Conservation (phyloP, 345 rosid species). For the Eucalyptus polybractea region DNA sequence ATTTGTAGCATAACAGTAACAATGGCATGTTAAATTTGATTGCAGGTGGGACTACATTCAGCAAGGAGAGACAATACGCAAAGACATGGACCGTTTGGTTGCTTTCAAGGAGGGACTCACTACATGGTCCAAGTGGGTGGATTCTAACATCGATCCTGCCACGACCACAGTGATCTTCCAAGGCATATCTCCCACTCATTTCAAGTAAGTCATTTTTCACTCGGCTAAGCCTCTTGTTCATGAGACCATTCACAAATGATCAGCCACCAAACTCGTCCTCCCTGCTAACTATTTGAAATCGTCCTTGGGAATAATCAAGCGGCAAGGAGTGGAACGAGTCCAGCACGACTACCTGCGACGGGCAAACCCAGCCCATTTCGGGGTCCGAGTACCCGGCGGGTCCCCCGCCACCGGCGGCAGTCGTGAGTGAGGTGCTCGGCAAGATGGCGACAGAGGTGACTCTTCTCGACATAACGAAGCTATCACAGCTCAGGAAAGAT, state of each 20-base stretch:
- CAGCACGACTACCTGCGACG: slow-evolving; percentile 3
- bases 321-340: slow-evolving; percentile 22
- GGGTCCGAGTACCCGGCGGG: slow-evolving; percentile 27
- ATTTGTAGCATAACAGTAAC: neutral
- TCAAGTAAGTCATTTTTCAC: slow-evolving; percentile 12
- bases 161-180: slow-evolving; percentile 37
- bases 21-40: neutral
- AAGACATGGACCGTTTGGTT: slow-evolving; percentile 49
- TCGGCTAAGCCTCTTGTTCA: neutral
- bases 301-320: neutral
- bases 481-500: slow-evolving; percentile 36
- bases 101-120: slow-evolving; percentile 38
- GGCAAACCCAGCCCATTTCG: slow-evolving; percentile 7
- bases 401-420: neutral
- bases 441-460: neutral
- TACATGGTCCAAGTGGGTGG: slow-evolving; percentile 55
- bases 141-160: slow-evolving; percentile 26
- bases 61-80: slow-evolving; percentile 9
- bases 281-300: neutral
- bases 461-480: slow-evolving; percentile 20
- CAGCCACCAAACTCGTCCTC: neutral
- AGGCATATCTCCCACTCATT: slow-evolving; percentile 46
- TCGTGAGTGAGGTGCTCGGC: slow-evolving; percentile 5
- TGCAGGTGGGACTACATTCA: slow-evolving; percentile 50
- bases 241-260: neutral